Evolutionary conservation across 768 basidiomycete species (phyloP).

Genomic region (Tulasnella sp.): DNA sequence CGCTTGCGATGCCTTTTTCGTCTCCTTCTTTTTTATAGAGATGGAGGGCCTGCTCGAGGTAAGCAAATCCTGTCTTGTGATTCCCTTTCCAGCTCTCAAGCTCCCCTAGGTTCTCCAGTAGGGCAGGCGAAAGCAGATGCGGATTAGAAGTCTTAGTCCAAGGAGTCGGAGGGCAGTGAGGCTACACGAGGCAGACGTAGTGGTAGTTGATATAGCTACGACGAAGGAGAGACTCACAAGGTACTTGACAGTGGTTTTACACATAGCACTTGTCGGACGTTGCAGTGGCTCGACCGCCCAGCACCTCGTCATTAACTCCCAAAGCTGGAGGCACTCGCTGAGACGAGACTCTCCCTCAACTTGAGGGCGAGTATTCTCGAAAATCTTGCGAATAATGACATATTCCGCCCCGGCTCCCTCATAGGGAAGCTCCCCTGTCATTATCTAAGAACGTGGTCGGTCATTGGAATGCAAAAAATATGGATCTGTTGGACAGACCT

Average conservation of each 20-base stretch:
- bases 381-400: not conserved
- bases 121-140: too few relatives aligned
- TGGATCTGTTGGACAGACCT: not conserved
- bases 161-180: not conserved
- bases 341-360: not conserved
- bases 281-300: not conserved
- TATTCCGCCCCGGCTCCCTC: not conserved
- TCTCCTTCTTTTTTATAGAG: not conserved
- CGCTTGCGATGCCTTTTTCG: not conserved
- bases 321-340: not conserved
- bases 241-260: not conserved
- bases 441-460: not conserved
- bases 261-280: not conserved
- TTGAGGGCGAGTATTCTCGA: not conserved
- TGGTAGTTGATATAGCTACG: too few relatives aligned
- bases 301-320: not conserved
- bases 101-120: too few relatives aligned
- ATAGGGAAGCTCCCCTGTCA: not conserved
- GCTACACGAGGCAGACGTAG: not conserved
- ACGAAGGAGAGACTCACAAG: too few relatives aligned
- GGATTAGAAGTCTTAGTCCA: too few relatives aligned
- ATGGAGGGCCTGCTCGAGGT: not conserved
- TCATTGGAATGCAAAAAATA: too few relatives aligned
- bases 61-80: not conserved
- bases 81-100: too few relatives aligned